Evolutionary conservation across 345 rosid genomes (phyloP).

Genomic region (Noccaea bulbosa): DNA sequence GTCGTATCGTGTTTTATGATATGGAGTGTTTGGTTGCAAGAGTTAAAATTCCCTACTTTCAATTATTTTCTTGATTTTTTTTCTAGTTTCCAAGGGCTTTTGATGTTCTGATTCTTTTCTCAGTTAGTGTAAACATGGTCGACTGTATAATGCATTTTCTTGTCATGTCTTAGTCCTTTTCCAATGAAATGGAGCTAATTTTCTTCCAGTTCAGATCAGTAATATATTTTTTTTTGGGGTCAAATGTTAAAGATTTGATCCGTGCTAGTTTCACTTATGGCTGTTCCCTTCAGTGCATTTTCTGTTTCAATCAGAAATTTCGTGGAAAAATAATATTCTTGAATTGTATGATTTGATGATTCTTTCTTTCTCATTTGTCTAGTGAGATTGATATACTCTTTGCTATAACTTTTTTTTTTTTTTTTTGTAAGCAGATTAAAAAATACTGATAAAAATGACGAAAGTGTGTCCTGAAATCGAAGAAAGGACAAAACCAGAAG

Average conservation of each 20-base stretch:
- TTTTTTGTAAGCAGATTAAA: slow-evolving; percentile 13
- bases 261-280: slow-evolving; percentile 4
- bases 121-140: not conserved
- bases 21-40: slow-evolving; percentile 27
- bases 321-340: slow-evolving; percentile 14
- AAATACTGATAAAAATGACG: slow-evolving; percentile 27
- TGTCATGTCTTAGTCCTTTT: not conserved
- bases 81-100: not conserved
- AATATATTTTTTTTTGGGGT: not conserved
- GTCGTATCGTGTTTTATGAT: slow-evolving; percentile 38
- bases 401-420: not conserved
- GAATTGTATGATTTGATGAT: not conserved
- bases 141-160: slow-evolving; percentile 10
- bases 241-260: not conserved
- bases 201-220: slow-evolving; percentile 6
- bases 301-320: not conserved
- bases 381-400: slow-evolving; percentile 13
- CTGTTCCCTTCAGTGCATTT: slow-evolving; percentile 16
- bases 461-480: slow-evolving; percentile 47
- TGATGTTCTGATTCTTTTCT: not conserved
- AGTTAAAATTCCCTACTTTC: slow-evolving; percentile 1
- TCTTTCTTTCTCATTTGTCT: not conserved
- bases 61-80: not conserved
- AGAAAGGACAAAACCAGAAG: slow-evolving; percentile 27
- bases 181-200: slow-evolving; percentile 3